Conservation (phyloP, 1,139 yeast genomes). For the Scheffersomyces quercinus region DNA sequence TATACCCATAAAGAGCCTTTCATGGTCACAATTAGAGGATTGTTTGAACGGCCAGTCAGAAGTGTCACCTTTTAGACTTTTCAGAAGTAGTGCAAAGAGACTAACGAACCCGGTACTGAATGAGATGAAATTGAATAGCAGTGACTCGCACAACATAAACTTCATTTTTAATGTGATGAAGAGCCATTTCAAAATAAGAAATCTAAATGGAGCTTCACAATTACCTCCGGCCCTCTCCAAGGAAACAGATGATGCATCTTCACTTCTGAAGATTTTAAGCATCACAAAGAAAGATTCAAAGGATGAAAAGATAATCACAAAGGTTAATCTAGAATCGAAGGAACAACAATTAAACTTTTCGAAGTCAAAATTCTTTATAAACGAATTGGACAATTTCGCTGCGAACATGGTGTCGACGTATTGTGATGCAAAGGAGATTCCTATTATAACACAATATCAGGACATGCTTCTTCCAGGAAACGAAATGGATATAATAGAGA, state of each 20-base stretch:
- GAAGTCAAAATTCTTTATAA: constrained; percentile 22
- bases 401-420: constrained; percentile 27
- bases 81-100: constrained; percentile 14
- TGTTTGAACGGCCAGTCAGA: constrained; percentile 30
- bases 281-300: constrained; percentile 4
- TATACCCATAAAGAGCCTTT: constrained; percentile 24
- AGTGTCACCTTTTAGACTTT: constrained; percentile 31
- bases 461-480: constrained; percentile 10
- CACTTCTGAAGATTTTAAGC: constrained; percentile 6
- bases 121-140: constrained; percentile 15
- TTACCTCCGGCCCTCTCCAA: constrained; percentile 4
- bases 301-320: constrained; percentile 11
- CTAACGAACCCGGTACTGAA: constrained; percentile 1
- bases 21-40: constrained; percentile 22
- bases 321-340: constrained; percentile 3
- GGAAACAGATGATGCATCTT: constrained; percentile 3
- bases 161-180: constrained; percentile 32
- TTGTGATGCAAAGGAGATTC: constrained; percentile 26
- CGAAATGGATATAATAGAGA: constrained; percentile 2
- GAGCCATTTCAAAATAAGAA: constrained; percentile 34
- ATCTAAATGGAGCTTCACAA: constrained; percentile 30
- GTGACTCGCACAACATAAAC: constrained; percentile 36
- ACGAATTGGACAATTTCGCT: constrained; percentile 28
- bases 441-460: constrained; percentile 27
- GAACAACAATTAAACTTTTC: constrained; percentile 2